Conservation (phyloP, 2,329 filamentous ascomycete species). For the Penicillium sp. region DNA sequence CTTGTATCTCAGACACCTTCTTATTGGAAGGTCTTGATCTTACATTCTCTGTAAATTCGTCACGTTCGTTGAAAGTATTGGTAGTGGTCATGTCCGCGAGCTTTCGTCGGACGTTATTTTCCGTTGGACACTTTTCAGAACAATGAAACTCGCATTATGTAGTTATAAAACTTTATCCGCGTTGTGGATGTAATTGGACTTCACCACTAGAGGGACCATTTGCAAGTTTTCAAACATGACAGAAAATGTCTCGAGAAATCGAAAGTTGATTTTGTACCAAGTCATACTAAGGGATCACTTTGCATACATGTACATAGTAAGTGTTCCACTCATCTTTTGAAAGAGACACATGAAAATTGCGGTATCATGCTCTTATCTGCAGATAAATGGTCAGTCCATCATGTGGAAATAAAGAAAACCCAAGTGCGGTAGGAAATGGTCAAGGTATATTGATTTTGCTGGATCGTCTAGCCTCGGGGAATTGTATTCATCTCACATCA, state of each 20-base stretch:
- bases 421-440: neutral
- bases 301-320: no score
- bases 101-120: neutral
- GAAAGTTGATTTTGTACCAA: neutral
- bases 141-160: neutral
- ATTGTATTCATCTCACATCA: neutral
- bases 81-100: neutral
- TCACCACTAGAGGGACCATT: neutral
- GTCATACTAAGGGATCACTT: neutral
- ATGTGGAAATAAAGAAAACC: neutral
- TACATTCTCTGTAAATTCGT: neutral
- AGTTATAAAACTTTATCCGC: neutral
- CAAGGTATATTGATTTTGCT: neutral
- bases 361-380: neutral
- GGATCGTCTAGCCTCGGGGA: neutral
- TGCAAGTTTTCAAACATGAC: neutral
- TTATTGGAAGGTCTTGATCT: neutral
- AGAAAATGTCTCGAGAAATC: neutral
- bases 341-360: neutral
- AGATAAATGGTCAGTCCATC: neutral
- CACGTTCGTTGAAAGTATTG: neutral
- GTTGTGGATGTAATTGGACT: neutral
- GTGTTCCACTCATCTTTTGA: no score
- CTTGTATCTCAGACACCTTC: neutral
- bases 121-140: neutral